These are phyloP conservation scores for Sicyos baderoa DNA, from an alignment of 306 rosid genomes.

Conservation along the genomic window DNA sequence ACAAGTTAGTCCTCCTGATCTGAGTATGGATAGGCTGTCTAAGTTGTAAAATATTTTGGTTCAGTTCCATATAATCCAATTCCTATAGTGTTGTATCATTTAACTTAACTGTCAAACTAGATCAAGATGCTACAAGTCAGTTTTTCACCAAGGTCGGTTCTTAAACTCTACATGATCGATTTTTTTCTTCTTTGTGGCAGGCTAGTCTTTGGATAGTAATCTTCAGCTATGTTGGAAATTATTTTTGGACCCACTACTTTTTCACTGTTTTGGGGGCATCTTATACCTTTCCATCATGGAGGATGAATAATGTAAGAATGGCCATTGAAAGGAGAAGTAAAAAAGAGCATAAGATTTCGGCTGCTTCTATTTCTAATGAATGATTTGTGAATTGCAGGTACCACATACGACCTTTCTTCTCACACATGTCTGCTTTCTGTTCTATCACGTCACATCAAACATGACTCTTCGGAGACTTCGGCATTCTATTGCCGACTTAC, in stretches of 20 bases:
- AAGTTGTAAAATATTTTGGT: not conserved
- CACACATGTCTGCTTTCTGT: slow-evolving; percentile 84
- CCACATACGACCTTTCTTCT: slow-evolving; percentile 97
- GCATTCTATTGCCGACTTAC: slow-evolving; percentile 58
- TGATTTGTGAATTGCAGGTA: slow-evolving; percentile 48
- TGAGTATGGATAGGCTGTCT: not conserved
- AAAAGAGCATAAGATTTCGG: slow-evolving; percentile 7
- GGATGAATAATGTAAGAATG: slow-evolving; percentile 77
- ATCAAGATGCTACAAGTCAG: not conserved
- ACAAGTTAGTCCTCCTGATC: not conserved
- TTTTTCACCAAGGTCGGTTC: slow-evolving; percentile 8
- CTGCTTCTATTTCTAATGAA: slow-evolving; percentile 23
- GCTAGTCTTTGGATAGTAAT: slow-evolving; percentile 81
- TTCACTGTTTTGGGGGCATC: slow-evolving; percentile 96
- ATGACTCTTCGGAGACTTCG: slow-evolving; percentile 79
- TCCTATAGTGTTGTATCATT: not conserved
- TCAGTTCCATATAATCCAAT: not conserved
- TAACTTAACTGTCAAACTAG: not conserved
- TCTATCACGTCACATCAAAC: slow-evolving; percentile 83
- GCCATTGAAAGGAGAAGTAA: not conserved
- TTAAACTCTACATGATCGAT: slow-evolving; percentile 21
- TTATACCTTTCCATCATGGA: slow-evolving; percentile 98
- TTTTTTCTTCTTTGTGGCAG: slow-evolving; percentile 37
- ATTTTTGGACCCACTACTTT: slow-evolving; percentile 98
- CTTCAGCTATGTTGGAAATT: slow-evolving; percentile 95